These are phyloP conservation scores for Blastobotrys capitulatus DNA, from an alignment of 1,139 yeast species.

Conservation along the genomic window DNA sequence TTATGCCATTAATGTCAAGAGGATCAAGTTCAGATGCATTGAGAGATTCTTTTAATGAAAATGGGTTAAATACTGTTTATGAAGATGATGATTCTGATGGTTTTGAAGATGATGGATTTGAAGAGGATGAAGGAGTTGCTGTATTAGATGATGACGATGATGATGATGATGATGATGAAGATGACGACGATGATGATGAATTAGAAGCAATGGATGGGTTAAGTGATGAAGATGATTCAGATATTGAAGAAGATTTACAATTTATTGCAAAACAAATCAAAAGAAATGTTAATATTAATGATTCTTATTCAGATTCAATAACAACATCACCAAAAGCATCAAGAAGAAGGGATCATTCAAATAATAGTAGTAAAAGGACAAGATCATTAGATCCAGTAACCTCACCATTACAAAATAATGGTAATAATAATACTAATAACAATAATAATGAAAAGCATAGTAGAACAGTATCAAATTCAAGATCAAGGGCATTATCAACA, in stretches of 20 bases:
- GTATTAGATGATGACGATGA: background rate
- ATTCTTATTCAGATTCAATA: conserved; percentile 12
- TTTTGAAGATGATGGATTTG: conserved; percentile 3
- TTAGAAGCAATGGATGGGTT: conserved; percentile 18
- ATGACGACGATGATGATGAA: conserved; percentile 15
- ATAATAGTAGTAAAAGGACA: conserved; percentile 18
- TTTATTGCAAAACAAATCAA: conserved; percentile 30
- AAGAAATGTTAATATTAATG: conserved; percentile 16
- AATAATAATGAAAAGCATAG: background rate
- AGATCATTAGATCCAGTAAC: conserved; percentile 18
- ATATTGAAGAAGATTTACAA: conserved; percentile 34
- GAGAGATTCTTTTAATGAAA: background rate
- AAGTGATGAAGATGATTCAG: conserved; percentile 35
- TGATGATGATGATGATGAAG: conserved; percentile 13
- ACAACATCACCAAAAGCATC: conserved; percentile 21
- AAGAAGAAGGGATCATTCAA: conserved; percentile 11
- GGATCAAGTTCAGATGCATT: background rate
- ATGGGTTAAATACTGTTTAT: background rate
- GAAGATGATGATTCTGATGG: conserved; percentile 7
- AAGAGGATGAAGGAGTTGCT: background rate
- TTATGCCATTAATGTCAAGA: conserved; percentile 3
- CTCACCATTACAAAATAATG: background rate
- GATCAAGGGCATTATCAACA: conserved; percentile 13
- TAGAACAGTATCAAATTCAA: background rate
- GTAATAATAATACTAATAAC: background rate